Conservation (phyloP, 2,329 filamentous ascomycete species). For the Cryphonectria parasitica region DNA sequence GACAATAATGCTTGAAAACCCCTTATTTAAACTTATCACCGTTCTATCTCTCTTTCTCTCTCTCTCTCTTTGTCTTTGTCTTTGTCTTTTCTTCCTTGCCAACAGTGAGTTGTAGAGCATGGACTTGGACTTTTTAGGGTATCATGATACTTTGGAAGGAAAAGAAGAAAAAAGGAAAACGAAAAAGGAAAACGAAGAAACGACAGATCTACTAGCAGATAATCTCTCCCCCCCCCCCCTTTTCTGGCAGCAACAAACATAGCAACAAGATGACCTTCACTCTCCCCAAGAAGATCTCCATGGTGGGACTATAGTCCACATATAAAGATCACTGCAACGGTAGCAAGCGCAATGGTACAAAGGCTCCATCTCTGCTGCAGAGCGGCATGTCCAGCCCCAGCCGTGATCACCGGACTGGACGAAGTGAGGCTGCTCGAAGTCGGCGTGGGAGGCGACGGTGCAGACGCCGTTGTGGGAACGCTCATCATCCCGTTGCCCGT, state of each 20-base stretch:
- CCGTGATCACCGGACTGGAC: background rate
- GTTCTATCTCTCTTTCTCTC: too few relatives aligned
- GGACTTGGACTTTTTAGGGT: too few relatives aligned
- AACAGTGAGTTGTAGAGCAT: too few relatives aligned
- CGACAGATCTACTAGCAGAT: background rate
- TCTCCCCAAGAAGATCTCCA: background rate
- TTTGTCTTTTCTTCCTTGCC: too few relatives aligned
- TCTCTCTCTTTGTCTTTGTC: too few relatives aligned
- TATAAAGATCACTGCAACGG: background rate
- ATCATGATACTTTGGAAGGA: background rate
- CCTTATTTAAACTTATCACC: too few relatives aligned
- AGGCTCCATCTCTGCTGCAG: background rate
- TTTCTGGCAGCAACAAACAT: too few relatives aligned
- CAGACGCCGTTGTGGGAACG: background rate
- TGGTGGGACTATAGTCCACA: background rate
- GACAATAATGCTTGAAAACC: background rate
- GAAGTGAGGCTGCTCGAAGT: background rate
- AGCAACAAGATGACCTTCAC: background rate
- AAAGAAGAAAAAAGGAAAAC: background rate
- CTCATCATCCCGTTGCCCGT: background rate
- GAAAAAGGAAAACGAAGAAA: background rate
- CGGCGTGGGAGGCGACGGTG: background rate
- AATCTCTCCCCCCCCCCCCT: too few relatives aligned
- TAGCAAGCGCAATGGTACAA: constrained; percentile 3
- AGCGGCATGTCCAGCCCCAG: background rate